Evolutionary conservation across 2,329 filamentous ascomycete genomes (phyloP).

Genomic region (Sclerotinia trifoliorum): DNA sequence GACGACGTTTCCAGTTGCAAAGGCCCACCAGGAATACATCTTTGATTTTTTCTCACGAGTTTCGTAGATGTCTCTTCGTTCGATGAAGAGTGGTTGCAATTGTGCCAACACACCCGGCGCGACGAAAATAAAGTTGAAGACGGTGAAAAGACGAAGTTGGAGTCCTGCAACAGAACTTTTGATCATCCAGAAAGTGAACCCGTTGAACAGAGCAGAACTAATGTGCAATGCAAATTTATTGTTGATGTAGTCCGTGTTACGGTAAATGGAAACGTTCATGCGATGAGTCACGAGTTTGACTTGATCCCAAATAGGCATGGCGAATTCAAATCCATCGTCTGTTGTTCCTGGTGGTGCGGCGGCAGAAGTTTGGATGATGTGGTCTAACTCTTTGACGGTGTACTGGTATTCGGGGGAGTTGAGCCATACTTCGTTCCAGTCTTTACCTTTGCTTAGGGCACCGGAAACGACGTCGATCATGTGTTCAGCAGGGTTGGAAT

Average conservation of each 20-base stretch:
- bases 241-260: conserved; percentile 59
- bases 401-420: conserved; percentile 56
- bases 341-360: conserved; percentile 39
- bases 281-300: conserved; percentile 38
- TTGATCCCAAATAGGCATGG: conserved; percentile 50
- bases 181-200: conserved; percentile 61
- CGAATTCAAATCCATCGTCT: conserved; percentile 50
- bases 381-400: conserved; percentile 58
- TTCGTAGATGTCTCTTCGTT: conserved; percentile 57
- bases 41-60: conserved; percentile 59
- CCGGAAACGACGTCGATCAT: conserved; percentile 49
- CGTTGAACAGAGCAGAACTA: conserved; percentile 56
- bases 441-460: conserved; percentile 51
- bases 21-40: conserved; percentile 60
- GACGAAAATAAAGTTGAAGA: conserved; percentile 65
- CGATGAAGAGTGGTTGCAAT: conserved; percentile 58
- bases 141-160: conserved; percentile 56
- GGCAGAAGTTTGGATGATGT: conserved; percentile 51
- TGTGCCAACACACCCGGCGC: conserved; percentile 58
- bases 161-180: conserved; percentile 51
- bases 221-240: conserved; percentile 54
- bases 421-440: conserved; percentile 70
- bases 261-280: conserved; percentile 53
- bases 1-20: conserved; percentile 52
- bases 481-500: conserved; percentile 47